Base-by-base conservation (phyloP, 768 basidiomycete genomes). In the Pleurotus sapidus region DNA sequence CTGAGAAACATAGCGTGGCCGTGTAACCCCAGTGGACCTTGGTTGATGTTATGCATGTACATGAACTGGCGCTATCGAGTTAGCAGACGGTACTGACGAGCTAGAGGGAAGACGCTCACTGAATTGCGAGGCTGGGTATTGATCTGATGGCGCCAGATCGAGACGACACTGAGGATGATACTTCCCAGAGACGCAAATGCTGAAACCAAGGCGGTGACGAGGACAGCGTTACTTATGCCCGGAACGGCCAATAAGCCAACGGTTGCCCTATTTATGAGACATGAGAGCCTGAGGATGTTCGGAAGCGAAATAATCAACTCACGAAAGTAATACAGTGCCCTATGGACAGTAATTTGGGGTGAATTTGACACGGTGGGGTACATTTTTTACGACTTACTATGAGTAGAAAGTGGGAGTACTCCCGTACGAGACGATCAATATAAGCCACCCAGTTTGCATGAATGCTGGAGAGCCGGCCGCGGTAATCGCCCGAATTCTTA, bases 401-500 rank as follows among this genome's bases (percentile, higher is more conserved):
- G 7, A 84, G 72, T 18, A 84, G 68, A 59, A 84, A 83, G 57
- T 84, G 77, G 8, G 81, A 80, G 61, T 83, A 83, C 59, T 84
- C 82, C 57, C 76, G 72, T 4, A 79, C 78, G 5, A 84, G 72
- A 38, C 79, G 75, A 27, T 75, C 72, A 17, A 81, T 76, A 55
- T 83, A 83, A 12, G 61, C 64, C 50, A 78, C 72, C 82, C 82
- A 84, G 38, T 71, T 77, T 48, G 72, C 64, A 59, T 80, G 76
- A 17, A 82, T 69, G 39, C 70, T 77, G 2, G 74, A 68, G 25
- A 83, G 67, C 15, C 82, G 75, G 2, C 81, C 81, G 1, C 77
- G 75, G 59, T 78, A 82, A 64, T 79, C 77, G 57, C 77, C 75
- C 0, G 78, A 78, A 12, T 61, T 60, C 69, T 77, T 78, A n/a